Conservation (phyloP, 73 alveolate genomes). For the Paramecium sexaurelia region DNA sequence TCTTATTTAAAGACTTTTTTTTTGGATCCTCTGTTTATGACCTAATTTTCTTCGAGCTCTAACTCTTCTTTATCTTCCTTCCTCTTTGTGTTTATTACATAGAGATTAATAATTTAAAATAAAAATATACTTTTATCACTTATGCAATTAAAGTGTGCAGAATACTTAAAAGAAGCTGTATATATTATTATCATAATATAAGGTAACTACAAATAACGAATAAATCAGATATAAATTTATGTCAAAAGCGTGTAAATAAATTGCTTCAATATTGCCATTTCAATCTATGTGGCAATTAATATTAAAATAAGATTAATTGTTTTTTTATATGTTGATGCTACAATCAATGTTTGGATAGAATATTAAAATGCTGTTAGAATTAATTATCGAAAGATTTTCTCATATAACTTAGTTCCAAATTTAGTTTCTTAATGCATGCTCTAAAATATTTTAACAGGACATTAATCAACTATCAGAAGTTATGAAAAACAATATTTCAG, state of each 20-base stretch:
- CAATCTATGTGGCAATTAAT: not conserved
- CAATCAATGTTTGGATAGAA: constrained; percentile 42
- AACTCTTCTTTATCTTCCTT: not conserved
- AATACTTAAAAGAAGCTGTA: not conserved
- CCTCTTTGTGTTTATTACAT: not conserved
- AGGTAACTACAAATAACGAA: constrained; percentile 25
- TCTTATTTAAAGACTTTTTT: constrained; percentile 18
- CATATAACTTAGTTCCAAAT: not conserved
- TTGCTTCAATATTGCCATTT: not conserved
- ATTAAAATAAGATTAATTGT: not conserved
- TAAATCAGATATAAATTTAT: not conserved
- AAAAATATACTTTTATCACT: not conserved
- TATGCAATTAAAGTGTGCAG: not conserved
- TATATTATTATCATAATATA: not conserved
- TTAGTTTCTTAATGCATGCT: not conserved
- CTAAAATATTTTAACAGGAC: not conserved
- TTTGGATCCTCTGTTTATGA: constrained; percentile 8
- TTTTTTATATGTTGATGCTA: constrained; percentile 28
- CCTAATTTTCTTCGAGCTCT: constrained; percentile 19
- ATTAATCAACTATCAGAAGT: not conserved
- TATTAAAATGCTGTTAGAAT: constrained; percentile 12
- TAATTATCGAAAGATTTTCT: not conserved
- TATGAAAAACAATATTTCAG: not conserved
- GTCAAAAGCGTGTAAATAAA: constrained; percentile 10
- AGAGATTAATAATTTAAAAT: not conserved